Evolutionary conservation across 805 yeast species (phyloP), one percentile per base, ranked within the genome.

Genomic region (Wickerhamomyces subpelliculosus): DNA sequence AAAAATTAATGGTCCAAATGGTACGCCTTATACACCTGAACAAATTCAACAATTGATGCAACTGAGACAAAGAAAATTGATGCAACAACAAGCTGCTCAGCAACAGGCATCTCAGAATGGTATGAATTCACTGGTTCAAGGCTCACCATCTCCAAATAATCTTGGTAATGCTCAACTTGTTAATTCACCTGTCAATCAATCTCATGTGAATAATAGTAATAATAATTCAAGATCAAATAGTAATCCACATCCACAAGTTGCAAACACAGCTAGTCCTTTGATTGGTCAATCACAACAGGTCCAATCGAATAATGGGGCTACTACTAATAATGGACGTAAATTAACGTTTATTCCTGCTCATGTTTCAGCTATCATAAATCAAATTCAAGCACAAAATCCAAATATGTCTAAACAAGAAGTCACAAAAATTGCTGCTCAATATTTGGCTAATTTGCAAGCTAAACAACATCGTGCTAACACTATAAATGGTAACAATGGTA

Each of bases 311-410:
- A 23, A 17, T 21, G 23, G 8, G n/a, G 3, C 23, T 21, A 27
- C 16, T 36, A 34, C 12, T n/a, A 37, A 33, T 13, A 35, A 42
- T 38, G 47, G 41, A 4, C 48, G 47, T 22, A 49, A 48, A 32
- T 21, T 38, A 8, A 34, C 45, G 31, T 72, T 77, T 55, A 72
- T 78, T 0, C 75, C 79, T 12, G 73, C 78, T 1, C 85, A 80
- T 47, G 82, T 80, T 4, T 70, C 83, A 9, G 80, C 83, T 1
- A 70, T 80, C 30, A 73, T 80, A 40, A 74, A 68, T 46, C 76
- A 79, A 32, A 79, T 80, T 38, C 84, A 79, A 52, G 60, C 70
- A n/a, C 78, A 78, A 48, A 73, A 80, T 52, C 87, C 87, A 2
- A 71, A 67, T 24, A 60, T 78, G 52, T 65, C 76, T 10, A 77